Evolutionary conservation across 805 yeast genomes (phyloP).

Genomic region (Hanseniaspora meyeri): DNA sequence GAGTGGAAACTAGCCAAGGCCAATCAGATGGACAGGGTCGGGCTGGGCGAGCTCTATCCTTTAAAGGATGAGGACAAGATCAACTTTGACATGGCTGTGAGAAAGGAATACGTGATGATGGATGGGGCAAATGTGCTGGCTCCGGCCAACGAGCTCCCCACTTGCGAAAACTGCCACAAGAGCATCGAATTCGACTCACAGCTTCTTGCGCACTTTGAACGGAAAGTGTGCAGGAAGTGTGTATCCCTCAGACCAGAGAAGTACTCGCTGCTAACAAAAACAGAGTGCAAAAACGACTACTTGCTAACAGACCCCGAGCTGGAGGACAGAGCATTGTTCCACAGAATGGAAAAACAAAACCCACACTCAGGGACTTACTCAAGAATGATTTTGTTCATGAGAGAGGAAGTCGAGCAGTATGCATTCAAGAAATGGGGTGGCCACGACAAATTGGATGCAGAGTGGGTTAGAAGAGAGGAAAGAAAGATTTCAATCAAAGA

Average conservation of each 20-base stretch:
- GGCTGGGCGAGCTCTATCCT: slow-evolving; percentile 3
- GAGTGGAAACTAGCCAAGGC: slow-evolving; percentile 13
- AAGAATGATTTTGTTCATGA: slow-evolving; percentile 80
- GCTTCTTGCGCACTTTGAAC: slow-evolving; percentile 51
- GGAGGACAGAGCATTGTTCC: slow-evolving; percentile 52
- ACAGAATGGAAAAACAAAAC: slow-evolving; percentile 77
- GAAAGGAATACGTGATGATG: slow-evolving; percentile 25
- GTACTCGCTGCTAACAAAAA: slow-evolving; percentile 80
- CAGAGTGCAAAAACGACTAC: slow-evolving; percentile 90
- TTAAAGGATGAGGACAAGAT: not conserved
- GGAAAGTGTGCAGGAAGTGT: slow-evolving; percentile 73
- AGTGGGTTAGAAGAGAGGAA: slow-evolving; percentile 75
- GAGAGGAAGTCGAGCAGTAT: slow-evolving; percentile 86
- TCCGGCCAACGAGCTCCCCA: slow-evolving; percentile 31
- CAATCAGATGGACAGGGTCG: slow-evolving; percentile 12
- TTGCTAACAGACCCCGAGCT: slow-evolving; percentile 88
- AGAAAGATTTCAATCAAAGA: slow-evolving; percentile 62
- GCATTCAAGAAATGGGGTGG: slow-evolving; percentile 95
- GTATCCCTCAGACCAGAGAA: slow-evolving; percentile 66
- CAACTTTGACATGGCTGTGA: slow-evolving; percentile 12
- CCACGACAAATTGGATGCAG: slow-evolving; percentile 75
- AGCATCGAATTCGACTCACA: slow-evolving; percentile 64
- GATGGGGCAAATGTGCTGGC: slow-evolving; percentile 16
- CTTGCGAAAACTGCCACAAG: slow-evolving; percentile 71
- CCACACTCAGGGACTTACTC: slow-evolving; percentile 85